Evolutionary conservation across 139 green algal genomes (phyloP).

Genomic region (Coelastrella sp.): DNA sequence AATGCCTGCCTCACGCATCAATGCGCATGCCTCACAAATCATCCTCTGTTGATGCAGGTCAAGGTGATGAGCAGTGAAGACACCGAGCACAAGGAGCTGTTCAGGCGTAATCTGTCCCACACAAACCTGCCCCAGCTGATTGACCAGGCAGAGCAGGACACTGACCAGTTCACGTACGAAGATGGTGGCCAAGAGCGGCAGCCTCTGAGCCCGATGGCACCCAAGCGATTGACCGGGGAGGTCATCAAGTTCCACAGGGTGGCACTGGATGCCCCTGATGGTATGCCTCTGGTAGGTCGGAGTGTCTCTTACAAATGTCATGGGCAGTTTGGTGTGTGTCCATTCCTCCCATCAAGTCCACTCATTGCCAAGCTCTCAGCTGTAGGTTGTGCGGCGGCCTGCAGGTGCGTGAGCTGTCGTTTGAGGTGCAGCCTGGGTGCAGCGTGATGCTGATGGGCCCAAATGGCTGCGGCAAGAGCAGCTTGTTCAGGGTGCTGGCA

Average conservation of each 20-base stretch:
- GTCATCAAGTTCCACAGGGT: constrained; percentile 78
- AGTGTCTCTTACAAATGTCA: neutral
- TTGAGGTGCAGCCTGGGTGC: constrained; percentile 74
- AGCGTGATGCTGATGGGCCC: constrained; percentile 91
- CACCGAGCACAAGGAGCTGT: constrained; percentile 76
- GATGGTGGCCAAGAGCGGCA: neutral
- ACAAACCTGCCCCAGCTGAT: neutral
- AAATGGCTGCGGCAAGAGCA: constrained; percentile 92
- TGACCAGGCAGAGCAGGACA: constrained; percentile 1
- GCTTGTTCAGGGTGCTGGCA: constrained; percentile 78
- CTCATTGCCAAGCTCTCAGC: neutral
- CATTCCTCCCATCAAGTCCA: no score
- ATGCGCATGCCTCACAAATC: neutral
- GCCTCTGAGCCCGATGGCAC: constrained; percentile 22
- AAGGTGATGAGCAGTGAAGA: constrained; percentile 73
- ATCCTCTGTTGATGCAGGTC: constrained; percentile 55
- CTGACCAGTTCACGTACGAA: constrained; percentile 15
- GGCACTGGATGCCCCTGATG: constrained; percentile 89
- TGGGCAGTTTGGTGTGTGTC: neutral
- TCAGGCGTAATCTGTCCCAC: constrained; percentile 76
- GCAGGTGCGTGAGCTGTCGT: constrained; percentile 88
- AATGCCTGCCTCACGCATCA: neutral
- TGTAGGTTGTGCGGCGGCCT: neutral
- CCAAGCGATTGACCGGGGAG: constrained; percentile 49
- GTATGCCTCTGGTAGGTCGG: constrained; percentile 71